phyloP scores from a whole-genome alignment of 306 rosid genomes.

The Mimosa bimucronata region DNA sequence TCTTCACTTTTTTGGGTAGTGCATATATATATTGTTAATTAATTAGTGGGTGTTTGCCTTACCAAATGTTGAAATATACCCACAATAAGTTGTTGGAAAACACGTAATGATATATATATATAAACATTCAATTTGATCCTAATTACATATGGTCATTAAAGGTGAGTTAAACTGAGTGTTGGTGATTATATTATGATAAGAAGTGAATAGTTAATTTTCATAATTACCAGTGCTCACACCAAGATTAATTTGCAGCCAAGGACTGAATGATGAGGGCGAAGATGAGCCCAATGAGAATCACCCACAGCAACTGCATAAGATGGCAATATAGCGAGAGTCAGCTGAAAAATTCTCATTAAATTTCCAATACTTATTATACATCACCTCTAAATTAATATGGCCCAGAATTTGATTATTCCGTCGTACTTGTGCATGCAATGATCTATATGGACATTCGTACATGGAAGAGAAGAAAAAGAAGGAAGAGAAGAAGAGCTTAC shows the following conservation, averaged over 20 bases:
- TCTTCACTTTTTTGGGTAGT: too few relatives aligned
- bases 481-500: too few relatives aligned
- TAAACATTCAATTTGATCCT: too few relatives aligned
- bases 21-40: too few relatives aligned
- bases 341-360: not conserved
- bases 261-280: conserved; percentile 93
- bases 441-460: not conserved
- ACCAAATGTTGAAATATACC: too few relatives aligned
- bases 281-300: conserved; percentile 73
- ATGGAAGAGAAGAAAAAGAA: too few relatives aligned
- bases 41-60: conserved; percentile 94
- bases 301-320: conserved; percentile 76
- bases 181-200: too few relatives aligned
- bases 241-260: conserved; percentile 87
- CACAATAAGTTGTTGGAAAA: too few relatives aligned
- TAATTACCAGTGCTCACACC: conserved; percentile 76
- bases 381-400: too few relatives aligned
- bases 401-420: not conserved
- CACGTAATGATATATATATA: too few relatives aligned
- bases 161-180: not conserved
- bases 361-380: too few relatives aligned
- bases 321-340: not conserved
- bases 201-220: too few relatives aligned
- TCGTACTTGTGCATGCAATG: not conserved
- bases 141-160: not conserved